A percentile compares a stretch with the other conserved stretches of the same genome.
Evolutionary conservation across 768 basidiomycete species (phyloP).

Genomic region (Lactarius pseudohatsudake): DNA sequence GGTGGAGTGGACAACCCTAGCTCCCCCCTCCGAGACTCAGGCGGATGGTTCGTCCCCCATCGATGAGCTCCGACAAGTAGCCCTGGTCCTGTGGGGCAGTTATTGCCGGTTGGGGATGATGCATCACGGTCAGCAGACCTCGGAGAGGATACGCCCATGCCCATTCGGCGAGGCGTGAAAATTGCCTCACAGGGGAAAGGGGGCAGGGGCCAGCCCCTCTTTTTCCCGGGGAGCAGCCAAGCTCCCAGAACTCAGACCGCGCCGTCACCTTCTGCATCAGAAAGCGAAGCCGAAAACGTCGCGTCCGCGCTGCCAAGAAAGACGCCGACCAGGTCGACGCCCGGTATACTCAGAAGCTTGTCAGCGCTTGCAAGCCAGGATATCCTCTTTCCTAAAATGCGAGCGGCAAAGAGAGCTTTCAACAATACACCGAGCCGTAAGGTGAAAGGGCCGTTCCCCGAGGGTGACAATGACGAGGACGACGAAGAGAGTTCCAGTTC

Average conservation of each 20-base stretch:
- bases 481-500: constrained; percentile 26
- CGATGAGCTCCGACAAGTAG: constrained; percentile 20
- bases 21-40: constrained; percentile 5
- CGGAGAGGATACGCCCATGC: neutral
- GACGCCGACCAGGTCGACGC: constrained; percentile 8
- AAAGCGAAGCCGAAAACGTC: constrained; percentile 15
- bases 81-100: constrained; percentile 1
- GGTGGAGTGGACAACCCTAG: constrained; percentile 15
- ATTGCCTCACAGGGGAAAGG: neutral
- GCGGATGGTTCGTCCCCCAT: constrained; percentile 1
- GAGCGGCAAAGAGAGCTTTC: neutral
- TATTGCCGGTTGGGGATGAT: neutral
- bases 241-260: constrained; percentile 4
- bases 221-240: constrained; percentile 28
- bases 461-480: constrained; percentile 12
- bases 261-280: constrained; percentile 16
- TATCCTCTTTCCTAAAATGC: constrained; percentile 18
- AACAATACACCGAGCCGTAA: constrained; percentile 13
- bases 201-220: constrained; percentile 13
- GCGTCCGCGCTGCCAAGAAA: constrained; percentile 7
- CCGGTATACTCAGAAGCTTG: constrained; percentile 16
- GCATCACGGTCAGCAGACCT: constrained; percentile 4
- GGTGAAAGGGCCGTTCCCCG: constrained; percentile 4
- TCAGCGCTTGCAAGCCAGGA: constrained; percentile 20
- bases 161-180: neutral